Evolutionary conservation across 495 filamentous ascomycete species (phyloP).

Genomic region (Penicillium verhagenii): DNA sequence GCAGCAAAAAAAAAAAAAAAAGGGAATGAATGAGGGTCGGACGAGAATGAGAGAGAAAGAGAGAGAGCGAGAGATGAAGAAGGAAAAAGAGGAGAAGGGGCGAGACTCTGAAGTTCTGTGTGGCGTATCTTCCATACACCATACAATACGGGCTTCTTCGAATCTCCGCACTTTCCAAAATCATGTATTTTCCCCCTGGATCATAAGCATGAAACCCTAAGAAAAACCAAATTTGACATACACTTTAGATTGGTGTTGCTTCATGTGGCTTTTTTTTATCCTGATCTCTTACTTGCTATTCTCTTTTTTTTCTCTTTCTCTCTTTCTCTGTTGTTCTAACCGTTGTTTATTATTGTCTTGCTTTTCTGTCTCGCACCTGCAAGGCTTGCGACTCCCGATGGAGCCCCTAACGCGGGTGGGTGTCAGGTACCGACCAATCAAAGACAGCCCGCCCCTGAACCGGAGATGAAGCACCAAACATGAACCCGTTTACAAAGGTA

Average conservation of each 20-base stretch:
- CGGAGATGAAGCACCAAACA: constrained; percentile 13
- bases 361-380: background rate
- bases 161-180: background rate
- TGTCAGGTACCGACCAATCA: constrained; percentile 40
- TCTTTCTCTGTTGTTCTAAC: no score
- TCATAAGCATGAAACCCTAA: background rate
- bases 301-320: background rate
- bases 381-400: background rate
- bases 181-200: background rate
- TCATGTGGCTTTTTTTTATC: no score
- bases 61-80: constrained; percentile 12
- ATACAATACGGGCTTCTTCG: background rate
- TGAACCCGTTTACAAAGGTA: no score
- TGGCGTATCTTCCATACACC: background rate
- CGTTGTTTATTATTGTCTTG: background rate
- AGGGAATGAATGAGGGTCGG: constrained; percentile 25
- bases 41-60: constrained; percentile 8
- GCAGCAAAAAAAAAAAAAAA: constrained; percentile 28
- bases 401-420: constrained; percentile 13
- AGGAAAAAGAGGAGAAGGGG: constrained; percentile 26
- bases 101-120: background rate
- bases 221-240: background rate
- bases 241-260: no score
- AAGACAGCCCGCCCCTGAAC: constrained; percentile 20
- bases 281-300: background rate